These are phyloP conservation scores for Candida ulmi DNA, from an alignment of 805 yeast genomes.

Conservation along the genomic window DNA sequence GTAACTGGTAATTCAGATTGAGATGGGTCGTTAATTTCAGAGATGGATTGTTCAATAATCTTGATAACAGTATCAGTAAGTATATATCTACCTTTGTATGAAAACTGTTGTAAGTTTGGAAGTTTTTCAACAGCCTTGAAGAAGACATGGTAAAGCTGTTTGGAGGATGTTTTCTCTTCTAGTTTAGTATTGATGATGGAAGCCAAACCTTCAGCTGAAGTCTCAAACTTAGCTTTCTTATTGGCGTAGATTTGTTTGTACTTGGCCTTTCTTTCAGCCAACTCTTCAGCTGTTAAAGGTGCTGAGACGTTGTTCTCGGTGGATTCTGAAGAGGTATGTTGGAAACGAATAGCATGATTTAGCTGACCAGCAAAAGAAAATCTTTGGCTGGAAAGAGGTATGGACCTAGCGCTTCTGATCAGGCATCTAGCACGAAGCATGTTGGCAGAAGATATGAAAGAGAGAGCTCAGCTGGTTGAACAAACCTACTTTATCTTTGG, in stretches of 20 bases:
- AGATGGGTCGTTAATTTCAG: slow-evolving; percentile 12
- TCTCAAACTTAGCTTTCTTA: neutral
- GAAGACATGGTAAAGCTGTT: slow-evolving; percentile 3
- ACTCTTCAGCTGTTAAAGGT: too few relatives aligned
- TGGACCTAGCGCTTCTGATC: neutral
- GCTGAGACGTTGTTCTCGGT: neutral
- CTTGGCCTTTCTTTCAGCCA: neutral
- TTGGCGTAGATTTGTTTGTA: too few relatives aligned
- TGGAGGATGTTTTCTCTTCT: slow-evolving; percentile 1
- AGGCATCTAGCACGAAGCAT: neutral
- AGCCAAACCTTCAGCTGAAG: neutral
- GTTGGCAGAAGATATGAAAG: neutral
- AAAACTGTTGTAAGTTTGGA: slow-evolving; percentile 1
- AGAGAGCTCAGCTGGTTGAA: neutral
- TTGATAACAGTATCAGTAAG: neutral
- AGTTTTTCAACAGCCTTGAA: slow-evolving; percentile 3
- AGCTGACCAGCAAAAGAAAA: neutral
- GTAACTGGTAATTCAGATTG: slow-evolving; percentile 12
- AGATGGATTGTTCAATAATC: slow-evolving; percentile 10
- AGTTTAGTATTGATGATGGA: neutral
- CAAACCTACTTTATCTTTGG: neutral
- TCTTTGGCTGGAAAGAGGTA: neutral
- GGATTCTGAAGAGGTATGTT: slow-evolving; percentile 9
- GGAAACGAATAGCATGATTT: slow-evolving; percentile 1
- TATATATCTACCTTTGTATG: neutral